Conservation (phyloP, 306 rosid genomes). For the Sechiopsis laciniata region DNA sequence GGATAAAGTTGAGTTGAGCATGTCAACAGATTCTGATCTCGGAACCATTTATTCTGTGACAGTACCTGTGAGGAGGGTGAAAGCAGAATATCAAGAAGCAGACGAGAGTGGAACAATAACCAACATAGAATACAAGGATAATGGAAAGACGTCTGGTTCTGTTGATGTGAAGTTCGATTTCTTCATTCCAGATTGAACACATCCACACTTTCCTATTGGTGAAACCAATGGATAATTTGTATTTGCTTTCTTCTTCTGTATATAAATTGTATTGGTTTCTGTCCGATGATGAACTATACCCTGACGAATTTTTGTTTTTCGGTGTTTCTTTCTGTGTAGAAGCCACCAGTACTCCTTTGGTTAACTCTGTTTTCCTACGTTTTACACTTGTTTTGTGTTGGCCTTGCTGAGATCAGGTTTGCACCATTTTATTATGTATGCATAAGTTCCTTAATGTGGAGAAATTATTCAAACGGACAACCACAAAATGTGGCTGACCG, state of each 20-base stretch:
- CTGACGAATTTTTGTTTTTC: too few species aligned
- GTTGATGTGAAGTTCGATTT: conserved; percentile 52
- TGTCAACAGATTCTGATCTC: conserved; percentile 74
- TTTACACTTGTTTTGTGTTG: too few species aligned
- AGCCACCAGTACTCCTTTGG: too few species aligned
- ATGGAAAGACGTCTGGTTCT: conserved; percentile 59
- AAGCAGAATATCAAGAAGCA: conserved; percentile 68
- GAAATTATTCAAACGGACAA: too few species aligned
- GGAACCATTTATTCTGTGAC: conserved; percentile 93
- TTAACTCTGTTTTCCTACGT: too few species aligned
- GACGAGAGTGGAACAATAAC: conserved; percentile 75
- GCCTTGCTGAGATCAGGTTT: too few species aligned
- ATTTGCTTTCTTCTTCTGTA: conserved; percentile 26
- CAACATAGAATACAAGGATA: conserved; percentile 81
- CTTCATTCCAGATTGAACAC: conserved; percentile 40
- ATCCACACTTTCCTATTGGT: neutral
- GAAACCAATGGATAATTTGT: neutral
- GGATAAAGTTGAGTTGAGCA: conserved; percentile 87
- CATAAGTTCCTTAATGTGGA: too few species aligned
- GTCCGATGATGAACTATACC: too few species aligned
- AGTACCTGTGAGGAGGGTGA: conserved; percentile 87
- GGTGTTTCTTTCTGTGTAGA: too few species aligned
- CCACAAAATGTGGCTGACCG: too few species aligned
- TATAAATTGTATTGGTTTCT: conserved; percentile 25
- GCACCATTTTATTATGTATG: too few species aligned